Conservation (phyloP, 2,329 filamentous ascomycete genomes). For the Arthrobotrys musiformis region DNA sequence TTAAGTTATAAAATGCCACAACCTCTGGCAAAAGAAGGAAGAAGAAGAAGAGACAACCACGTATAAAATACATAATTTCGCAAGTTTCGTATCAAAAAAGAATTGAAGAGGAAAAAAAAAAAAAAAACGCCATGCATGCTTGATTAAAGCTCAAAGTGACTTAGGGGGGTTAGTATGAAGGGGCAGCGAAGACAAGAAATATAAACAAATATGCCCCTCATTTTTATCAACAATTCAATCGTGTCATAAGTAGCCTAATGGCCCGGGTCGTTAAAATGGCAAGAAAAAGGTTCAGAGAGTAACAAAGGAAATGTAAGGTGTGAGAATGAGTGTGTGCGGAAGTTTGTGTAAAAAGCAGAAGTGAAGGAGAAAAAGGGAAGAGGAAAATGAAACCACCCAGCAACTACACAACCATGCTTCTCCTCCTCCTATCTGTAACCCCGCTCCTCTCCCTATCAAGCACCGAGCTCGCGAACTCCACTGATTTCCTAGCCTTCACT, state of each 20-base stretch:
- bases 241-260: not conserved
- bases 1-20: too few relatives aligned
- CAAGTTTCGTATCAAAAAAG: not conserved
- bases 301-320: not conserved
- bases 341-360: not conserved
- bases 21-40: too few relatives aligned
- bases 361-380: not conserved
- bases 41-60: too few relatives aligned
- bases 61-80: not conserved
- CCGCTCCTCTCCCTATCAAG: conserved; percentile 9
- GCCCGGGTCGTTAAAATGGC: conserved; percentile 1
- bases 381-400: not conserved
- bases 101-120: not conserved
- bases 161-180: not conserved
- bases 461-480: conserved; percentile 19
- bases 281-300: conserved; percentile 1
- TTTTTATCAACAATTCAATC: not conserved
- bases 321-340: not conserved
- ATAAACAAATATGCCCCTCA: not conserved
- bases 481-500: conserved; percentile 27
- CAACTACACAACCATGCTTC: conserved; percentile 46
- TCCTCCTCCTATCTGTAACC: conserved; percentile 17
- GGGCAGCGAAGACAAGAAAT: not conserved
- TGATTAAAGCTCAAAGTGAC: not conserved
- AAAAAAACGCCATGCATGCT: conserved; percentile 15